phyloP scores from a whole-genome alignment of 352 stramenopile genomes.

The Phytophthora ohioensis region DNA sequence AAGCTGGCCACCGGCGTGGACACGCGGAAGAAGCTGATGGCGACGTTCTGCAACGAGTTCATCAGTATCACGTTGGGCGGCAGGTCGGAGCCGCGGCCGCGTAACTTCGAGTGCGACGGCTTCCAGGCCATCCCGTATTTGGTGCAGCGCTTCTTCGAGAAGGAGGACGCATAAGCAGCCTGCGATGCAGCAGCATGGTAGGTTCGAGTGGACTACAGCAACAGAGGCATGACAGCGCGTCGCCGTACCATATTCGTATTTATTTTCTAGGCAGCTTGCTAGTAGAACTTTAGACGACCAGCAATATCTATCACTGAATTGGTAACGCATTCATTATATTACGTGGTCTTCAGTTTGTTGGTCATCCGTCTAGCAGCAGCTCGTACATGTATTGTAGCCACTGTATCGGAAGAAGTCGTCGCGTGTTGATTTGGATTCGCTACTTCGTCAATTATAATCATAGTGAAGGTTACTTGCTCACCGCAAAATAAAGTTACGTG shows the following conservation, averaged over 20 bases:
- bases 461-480: no score
- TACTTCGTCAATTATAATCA: no score
- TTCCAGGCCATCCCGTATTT: constrained; percentile 55
- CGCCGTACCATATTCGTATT: constrained; percentile 20
- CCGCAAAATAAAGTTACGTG: no score
- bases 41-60: constrained; percentile 62
- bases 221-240: no score
- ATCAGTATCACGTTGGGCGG: constrained; percentile 47
- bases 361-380: neutral
- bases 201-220: neutral
- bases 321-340: neutral
- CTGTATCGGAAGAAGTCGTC: no score
- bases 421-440: no score
- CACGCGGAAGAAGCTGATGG: constrained; percentile 53
- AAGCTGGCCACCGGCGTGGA: constrained; percentile 48
- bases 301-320: constrained; percentile 15
- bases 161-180: constrained; percentile 21
- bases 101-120: constrained; percentile 44
- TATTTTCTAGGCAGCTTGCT: constrained; percentile 21
- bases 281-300: constrained; percentile 4
- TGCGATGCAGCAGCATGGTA: neutral
- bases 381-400: no score
- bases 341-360: neutral
- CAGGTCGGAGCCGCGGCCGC: constrained; percentile 38
- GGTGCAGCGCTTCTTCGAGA: constrained; percentile 51